Evolutionary conservation across 768 basidiomycete genomes (phyloP).

Genomic region (Chalciporus piperatus): DNA sequence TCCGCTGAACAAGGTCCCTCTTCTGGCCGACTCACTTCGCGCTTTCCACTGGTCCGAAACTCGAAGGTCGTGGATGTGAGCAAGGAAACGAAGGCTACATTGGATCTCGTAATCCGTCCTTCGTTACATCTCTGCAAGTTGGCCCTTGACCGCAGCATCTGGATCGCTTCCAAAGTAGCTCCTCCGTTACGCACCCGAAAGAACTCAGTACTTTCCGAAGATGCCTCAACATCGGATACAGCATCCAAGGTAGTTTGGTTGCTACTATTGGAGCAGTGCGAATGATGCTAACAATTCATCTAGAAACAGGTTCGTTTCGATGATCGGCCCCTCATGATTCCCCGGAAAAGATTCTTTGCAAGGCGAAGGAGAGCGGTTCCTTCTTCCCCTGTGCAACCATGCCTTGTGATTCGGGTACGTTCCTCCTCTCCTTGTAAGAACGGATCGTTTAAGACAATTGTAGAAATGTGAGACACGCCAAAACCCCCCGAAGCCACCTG

Average conservation of each 20-base stretch:
- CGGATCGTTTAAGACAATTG: constrained; percentile 1
- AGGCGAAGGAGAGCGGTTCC: constrained; percentile 8
- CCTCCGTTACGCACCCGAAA: constrained; percentile 5
- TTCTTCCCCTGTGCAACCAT: constrained; percentile 26
- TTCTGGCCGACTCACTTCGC: constrained; percentile 6
- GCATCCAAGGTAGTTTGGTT: constrained; percentile 17
- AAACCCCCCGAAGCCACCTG: neutral
- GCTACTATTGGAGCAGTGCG: neutral
- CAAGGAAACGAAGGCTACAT: constrained; percentile 13
- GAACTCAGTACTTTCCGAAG: constrained; percentile 1
- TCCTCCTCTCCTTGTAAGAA: neutral
- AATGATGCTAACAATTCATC: constrained; percentile 1
- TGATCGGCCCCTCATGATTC: constrained; percentile 24
- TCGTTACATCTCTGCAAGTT: constrained; percentile 23
- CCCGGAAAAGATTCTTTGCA: constrained; percentile 17
- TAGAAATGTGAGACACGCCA: constrained; percentile 12
- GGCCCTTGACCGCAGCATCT: constrained; percentile 3
- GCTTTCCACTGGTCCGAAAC: constrained; percentile 10
- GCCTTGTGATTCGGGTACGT: constrained; percentile 27
- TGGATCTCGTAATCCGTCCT: constrained; percentile 24
- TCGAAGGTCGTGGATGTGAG: constrained; percentile 15
- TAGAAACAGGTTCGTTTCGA: constrained; percentile 28
- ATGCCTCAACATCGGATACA: constrained; percentile 6
- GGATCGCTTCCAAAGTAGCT: neutral
- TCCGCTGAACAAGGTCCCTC: constrained; percentile 3